Evolutionary conservation across 306 rosid genomes (phyloP).

Genomic region (Vigna reflexopilosa): DNA sequence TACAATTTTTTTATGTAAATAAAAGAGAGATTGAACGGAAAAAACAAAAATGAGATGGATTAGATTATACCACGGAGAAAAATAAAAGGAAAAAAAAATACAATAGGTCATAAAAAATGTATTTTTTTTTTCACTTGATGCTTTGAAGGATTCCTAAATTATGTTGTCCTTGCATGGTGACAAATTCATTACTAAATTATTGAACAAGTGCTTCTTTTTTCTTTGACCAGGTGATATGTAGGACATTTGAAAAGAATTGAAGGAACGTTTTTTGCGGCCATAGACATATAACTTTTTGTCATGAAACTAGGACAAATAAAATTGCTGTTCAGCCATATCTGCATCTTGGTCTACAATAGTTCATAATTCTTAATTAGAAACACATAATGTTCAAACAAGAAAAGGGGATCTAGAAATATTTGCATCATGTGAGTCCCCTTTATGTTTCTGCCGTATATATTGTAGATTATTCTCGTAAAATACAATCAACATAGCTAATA

Average conservation of each 20-base stretch:
- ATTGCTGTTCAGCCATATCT: constrained; percentile 2
- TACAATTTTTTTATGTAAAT: not conserved
- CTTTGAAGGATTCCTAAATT: constrained; percentile 6
- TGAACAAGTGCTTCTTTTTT: not conserved
- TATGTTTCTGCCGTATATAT: constrained; percentile 25
- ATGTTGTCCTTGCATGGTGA: constrained; percentile 47
- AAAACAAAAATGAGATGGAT: not conserved
- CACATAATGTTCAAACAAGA: constrained; percentile 17
- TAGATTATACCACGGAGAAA: not conserved
- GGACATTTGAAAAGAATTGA: constrained; percentile 34
- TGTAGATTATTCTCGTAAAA: constrained; percentile 15
- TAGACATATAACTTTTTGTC: constrained; percentile 33
- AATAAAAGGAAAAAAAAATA: not conserved
- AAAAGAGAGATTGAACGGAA: not conserved
- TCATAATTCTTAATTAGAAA: constrained; percentile 27
- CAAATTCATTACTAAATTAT: constrained; percentile 37
- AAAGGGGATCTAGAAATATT: not conserved
- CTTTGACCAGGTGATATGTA: constrained; percentile 24
- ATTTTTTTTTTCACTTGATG: not conserved
- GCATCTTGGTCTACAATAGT: constrained; percentile 28
- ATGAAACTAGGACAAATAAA: constrained; percentile 21
- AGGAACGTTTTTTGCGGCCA: constrained; percentile 27
- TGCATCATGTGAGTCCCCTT: constrained; percentile 45
- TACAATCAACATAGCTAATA: constrained; percentile 4
- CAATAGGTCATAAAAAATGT: not conserved